phyloP scores from a whole-genome alignment of 768 basidiomycete species.

The Phaffia tasmanica region DNA sequence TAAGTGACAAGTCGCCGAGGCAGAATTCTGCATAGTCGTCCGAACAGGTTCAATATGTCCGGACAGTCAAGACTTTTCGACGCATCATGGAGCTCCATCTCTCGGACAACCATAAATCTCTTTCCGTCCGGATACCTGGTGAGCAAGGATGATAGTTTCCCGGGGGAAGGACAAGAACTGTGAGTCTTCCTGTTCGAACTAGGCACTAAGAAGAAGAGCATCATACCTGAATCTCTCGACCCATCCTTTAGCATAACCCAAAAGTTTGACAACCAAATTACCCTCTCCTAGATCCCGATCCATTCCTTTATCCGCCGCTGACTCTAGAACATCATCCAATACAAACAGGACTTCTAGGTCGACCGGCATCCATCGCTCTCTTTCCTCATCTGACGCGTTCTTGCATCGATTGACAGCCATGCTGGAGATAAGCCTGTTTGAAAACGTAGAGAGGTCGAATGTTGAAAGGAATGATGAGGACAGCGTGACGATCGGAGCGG shows the following conservation, averaged over 20 bases:
- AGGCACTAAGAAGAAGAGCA: slow-evolving; percentile 28
- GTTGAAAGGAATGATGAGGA: neutral
- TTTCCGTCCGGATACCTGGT: slow-evolving; percentile 13
- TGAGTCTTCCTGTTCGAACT: slow-evolving; percentile 30
- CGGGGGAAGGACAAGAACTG: slow-evolving; percentile 11
- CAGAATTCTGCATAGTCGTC: slow-evolving; percentile 1
- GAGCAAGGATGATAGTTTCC: neutral
- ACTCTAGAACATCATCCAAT: slow-evolving; percentile 33
- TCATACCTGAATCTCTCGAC: slow-evolving; percentile 24
- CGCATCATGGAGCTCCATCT: neutral
- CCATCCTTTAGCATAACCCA: slow-evolving; percentile 17
- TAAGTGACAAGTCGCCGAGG: slow-evolving; percentile 28
- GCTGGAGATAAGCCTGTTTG: slow-evolving; percentile 5
- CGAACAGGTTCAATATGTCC: slow-evolving; percentile 8
- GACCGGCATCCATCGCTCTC: slow-evolving; percentile 31
- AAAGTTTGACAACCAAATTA: slow-evolving; percentile 5
- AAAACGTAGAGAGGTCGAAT: slow-evolving; percentile 4
- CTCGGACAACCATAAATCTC: neutral
- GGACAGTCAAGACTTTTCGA: slow-evolving; percentile 11
- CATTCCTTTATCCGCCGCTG: slow-evolving; percentile 11
- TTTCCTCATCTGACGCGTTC: slow-evolving; percentile 10
- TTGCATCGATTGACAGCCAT: slow-evolving; percentile 9
- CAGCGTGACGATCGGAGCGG: neutral
- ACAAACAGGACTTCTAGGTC: slow-evolving; percentile 34
- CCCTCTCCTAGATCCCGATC: slow-evolving; percentile 15